Evolutionary conservation across 1,139 yeast genomes (phyloP), one percentile per base, ranked within the genome.

Genomic region (Kodamaea sp.): DNA sequence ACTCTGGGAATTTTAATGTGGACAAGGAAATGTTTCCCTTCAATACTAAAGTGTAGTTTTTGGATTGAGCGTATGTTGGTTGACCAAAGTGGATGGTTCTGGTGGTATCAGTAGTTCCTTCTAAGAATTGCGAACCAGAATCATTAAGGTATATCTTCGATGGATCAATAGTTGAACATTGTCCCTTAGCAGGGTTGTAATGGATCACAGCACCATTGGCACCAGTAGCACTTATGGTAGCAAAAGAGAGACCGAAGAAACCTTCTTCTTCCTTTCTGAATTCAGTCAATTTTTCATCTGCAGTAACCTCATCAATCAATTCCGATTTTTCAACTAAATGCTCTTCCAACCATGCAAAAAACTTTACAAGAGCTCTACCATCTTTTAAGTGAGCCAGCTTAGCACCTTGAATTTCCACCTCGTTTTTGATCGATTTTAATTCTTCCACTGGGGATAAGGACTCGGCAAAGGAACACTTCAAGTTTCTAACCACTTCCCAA

Each of bases 71-170:
- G 4, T 59, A 57, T 0, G 78, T 60, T 18, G 97, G 97, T 5
- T 59, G 60, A 3, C 81, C 79, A 54, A 86, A 83, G 59, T 92
- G 97, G 27, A 87, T 56, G 0, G 98, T 92, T 60, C 99, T 80
- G 3, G 99, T 92, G 11, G 92, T 86, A 60, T 92, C 98, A 1
- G 98, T 92, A 1, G 98, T 92, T 22, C 98, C 99, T 44, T 90
- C 97, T 32, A 82, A 64, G 55, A 84, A 94, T 56, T 94, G 99
- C 2, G 95, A 83, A 5, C 99, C 98, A 3, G 96, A 81, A 59
- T 94, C 99, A 53, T 88, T 79, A 41, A 94, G 70, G 56, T 90
- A 92, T 18, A 89, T 76, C 53, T 87, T 83, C 31, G 76, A 65
- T 12, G 90, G 89, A 48, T 87, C 81, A 38, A 94, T 83, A 48